phyloP scores from a whole-genome alignment of 345 rosid genomes.

The Arabis hirsuta region DNA sequence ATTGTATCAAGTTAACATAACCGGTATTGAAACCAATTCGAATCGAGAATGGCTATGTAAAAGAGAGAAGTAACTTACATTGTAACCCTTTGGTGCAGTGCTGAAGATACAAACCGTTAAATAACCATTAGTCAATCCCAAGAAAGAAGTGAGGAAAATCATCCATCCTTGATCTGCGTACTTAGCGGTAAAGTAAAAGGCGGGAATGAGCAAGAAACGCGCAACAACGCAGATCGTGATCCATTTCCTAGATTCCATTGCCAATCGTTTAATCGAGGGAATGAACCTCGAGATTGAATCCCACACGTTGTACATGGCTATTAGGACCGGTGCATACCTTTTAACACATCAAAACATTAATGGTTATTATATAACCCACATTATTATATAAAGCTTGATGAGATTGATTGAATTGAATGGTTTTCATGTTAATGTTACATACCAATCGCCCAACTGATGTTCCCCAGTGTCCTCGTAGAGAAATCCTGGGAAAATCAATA shows the following conservation, averaged over 20 bases:
- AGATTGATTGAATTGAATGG: neutral
- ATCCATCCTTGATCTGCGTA: constrained; percentile 90
- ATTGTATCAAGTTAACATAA: neutral
- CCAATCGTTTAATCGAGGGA: constrained; percentile 55
- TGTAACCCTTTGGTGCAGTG: constrained; percentile 81
- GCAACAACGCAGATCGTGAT: constrained; percentile 50
- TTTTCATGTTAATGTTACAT: constrained; percentile 23
- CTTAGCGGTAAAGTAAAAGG: constrained; percentile 78
- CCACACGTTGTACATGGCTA: constrained; percentile 70
- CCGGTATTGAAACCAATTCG: constrained; percentile 3
- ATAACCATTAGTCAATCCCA: constrained; percentile 76
- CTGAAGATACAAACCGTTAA: constrained; percentile 80
- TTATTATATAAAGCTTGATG: neutral
- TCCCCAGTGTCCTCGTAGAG: constrained; percentile 81
- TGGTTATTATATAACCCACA: neutral
- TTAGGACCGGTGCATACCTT: constrained; percentile 79
- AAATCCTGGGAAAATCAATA: constrained; percentile 90
- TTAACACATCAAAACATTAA: constrained; percentile 11
- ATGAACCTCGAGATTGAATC: constrained; percentile 69
- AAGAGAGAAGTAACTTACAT: constrained; percentile 52
- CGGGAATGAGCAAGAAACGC: constrained; percentile 65
- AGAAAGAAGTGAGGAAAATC: constrained; percentile 71
- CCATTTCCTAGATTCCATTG: constrained; percentile 64
- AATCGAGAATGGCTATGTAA: neutral
- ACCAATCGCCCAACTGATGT: constrained; percentile 76